phyloP scores from a whole-genome alignment of 106 monocot species.

The Phalaenopsis aphrodite region DNA sequence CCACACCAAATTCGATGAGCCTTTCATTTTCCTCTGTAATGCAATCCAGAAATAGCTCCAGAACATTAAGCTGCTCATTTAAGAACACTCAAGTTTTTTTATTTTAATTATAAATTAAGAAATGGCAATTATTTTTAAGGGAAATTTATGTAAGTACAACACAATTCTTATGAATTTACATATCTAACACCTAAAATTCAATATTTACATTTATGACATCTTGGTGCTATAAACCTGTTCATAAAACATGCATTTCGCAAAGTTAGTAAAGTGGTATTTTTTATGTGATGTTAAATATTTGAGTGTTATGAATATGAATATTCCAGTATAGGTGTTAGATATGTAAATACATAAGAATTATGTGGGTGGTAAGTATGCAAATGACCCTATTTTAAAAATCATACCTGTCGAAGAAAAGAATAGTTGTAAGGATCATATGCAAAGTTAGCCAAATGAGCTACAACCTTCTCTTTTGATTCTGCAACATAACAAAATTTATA shows the following conservation, averaged over 20 bases:
- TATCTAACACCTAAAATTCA: too few relatives aligned
- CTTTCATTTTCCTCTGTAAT: conserved; percentile 95
- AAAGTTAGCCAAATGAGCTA: conserved; percentile 96
- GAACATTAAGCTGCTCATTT: conserved; percentile 65
- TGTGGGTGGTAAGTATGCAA: too few relatives aligned
- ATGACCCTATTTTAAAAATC: not conserved
- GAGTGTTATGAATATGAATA: too few relatives aligned
- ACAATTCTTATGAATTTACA: too few relatives aligned
- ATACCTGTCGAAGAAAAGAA: conserved; percentile 79
- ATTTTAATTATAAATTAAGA: conserved; percentile 1
- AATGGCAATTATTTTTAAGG: not conserved
- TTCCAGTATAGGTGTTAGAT: too few relatives aligned
- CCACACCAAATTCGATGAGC: conserved; percentile 81
- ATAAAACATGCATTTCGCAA: too few relatives aligned
- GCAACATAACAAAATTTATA: conserved; percentile 4
- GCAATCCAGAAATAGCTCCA: conserved; percentile 91
- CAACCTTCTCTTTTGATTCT: conserved; percentile 88
- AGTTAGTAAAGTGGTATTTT: too few relatives aligned
- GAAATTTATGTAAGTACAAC: too few relatives aligned
- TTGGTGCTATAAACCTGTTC: too few relatives aligned
- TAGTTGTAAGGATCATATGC: conserved; percentile 98
- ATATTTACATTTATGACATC: too few relatives aligned
- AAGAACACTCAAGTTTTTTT: conserved; percentile 1
- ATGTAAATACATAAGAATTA: too few relatives aligned
- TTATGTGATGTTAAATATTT: too few relatives aligned